These are phyloP conservation scores for Colletotrichum sp. DNA, from an alignment of 2,329 filamentous ascomycete species.

Conservation along the genomic window DNA sequence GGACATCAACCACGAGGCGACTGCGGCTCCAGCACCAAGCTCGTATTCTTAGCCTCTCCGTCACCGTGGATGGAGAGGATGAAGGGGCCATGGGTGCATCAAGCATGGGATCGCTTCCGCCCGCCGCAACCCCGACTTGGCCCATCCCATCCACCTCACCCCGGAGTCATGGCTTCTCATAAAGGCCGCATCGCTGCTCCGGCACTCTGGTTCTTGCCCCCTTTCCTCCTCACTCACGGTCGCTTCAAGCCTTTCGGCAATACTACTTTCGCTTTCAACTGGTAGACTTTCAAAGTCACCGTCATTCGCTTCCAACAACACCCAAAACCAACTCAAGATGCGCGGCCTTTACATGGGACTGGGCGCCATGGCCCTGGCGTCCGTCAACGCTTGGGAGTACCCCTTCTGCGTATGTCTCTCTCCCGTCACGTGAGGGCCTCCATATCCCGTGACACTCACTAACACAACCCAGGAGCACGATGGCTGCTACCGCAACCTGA, in stretches of 20 bases:
- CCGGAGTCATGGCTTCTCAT: background rate
- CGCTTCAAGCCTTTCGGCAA: background rate
- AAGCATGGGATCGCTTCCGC: background rate
- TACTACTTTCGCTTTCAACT: conserved; percentile 35
- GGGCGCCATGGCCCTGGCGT: conserved; percentile 34
- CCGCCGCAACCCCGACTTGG: too few relatives aligned
- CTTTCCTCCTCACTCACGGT: background rate
- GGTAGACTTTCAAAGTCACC: conserved; percentile 21
- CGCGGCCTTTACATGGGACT: conserved; percentile 33
- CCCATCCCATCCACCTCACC: background rate
- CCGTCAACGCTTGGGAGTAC: conserved; percentile 30
- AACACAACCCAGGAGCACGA: conserved; percentile 25
- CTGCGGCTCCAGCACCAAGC: background rate
- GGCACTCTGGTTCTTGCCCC: background rate
- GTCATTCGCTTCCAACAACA: conserved; percentile 32
- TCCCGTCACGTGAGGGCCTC: background rate
- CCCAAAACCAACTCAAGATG: conserved; percentile 29
- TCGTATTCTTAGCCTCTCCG: background rate
- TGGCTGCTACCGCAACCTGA: conserved; percentile 41
- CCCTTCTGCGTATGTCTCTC: conserved; percentile 28
- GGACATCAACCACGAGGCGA: background rate
- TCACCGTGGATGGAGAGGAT: background rate
- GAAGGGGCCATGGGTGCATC: conserved; percentile 27
- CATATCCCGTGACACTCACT: background rate
- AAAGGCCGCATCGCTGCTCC: background rate